Percentiles rank a stretch among this genome's conserved stretches.
Evolutionary conservation across 495 filamentous ascomycete species (phyloP).

Genomic region (Penicillium parvum): DNA sequence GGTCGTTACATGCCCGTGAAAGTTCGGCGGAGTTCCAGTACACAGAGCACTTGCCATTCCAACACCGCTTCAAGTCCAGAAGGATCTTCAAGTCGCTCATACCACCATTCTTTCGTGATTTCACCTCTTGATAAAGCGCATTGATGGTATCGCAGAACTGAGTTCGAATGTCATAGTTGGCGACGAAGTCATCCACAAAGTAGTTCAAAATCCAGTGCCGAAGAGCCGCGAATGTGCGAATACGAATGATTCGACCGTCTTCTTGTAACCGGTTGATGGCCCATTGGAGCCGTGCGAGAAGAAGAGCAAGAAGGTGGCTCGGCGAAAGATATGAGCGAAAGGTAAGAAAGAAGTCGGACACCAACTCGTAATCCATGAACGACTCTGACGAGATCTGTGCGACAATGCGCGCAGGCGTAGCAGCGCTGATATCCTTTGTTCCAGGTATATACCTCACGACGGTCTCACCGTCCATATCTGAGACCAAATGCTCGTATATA

Average conservation of each 20-base stretch:
- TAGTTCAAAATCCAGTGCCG: constrained; percentile 99
- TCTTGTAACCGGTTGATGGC: constrained; percentile 77
- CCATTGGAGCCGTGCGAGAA: constrained; percentile 83
- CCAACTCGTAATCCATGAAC: constrained; percentile 94
- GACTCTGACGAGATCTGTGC: constrained; percentile 96
- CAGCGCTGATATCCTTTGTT: constrained; percentile 75
- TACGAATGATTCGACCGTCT: constrained; percentile 83
- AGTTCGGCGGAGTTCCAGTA: constrained; percentile 78
- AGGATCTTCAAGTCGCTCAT: constrained; percentile 86
- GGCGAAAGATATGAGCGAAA: constrained; percentile 80
- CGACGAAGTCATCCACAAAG: constrained; percentile 90
- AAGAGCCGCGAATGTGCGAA: constrained; percentile 92
- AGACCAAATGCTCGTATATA: constrained; percentile 78
- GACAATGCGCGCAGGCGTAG: constrained; percentile 85
- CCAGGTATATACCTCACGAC: constrained; percentile 78
- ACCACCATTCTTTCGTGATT: constrained; percentile 46
- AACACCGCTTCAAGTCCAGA: constrained; percentile 92
- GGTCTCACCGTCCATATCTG: constrained; percentile 65
- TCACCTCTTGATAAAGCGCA: constrained; percentile 61
- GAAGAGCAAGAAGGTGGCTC: constrained; percentile 69
- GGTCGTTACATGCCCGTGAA: constrained; percentile 47
- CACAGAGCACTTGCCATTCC: constrained; percentile 82
- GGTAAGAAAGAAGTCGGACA: constrained; percentile 98
- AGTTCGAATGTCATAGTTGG: constrained; percentile 71
- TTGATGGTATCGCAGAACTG: constrained; percentile 83